Evolutionary conservation across 805 yeast genomes (phyloP), one percentile per base, ranked within the genome.

Genomic region (Metschnikowia cubensis): DNA sequence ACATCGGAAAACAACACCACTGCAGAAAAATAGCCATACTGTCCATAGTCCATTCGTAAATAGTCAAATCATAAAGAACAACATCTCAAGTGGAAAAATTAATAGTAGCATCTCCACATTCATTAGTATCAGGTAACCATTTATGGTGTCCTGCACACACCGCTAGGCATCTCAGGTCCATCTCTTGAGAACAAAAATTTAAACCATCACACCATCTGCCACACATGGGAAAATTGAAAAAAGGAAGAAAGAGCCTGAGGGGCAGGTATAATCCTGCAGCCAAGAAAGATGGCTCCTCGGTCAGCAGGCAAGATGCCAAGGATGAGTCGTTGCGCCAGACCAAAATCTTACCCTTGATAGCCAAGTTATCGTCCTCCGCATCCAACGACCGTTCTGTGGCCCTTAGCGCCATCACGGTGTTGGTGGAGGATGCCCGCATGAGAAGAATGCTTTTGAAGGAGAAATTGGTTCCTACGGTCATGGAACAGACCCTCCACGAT

Each of bases 331-430:
- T 78, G 17, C 73, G 80, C 43, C 74, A 73, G 53, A 80, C 78
- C 50, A 85, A 81, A 60, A 79, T 89, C 51, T 63, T 80, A 32
- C 94, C 96, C 1, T 69, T 91, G 54, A 71, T 90, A 18, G 75
- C 78, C 49, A 82, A 87, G 58, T 70, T 91, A 50, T 70, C 78
- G 46, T 79, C 89, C 3, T 67, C 81, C 1, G 73, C 81, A 6
- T 80, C 87, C 2, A 84, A 84, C 60, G 97, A 91, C 52, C 77
- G 89, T 51, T 76, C 87, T 0, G 81, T 86, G 81, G 92, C 96
- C 1, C 66, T 90, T 18, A 80, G 84, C 10, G 84, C 94, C 3
- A 81, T 90, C 38, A 75, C 84, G 15, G 81, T 86, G 0, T 67
- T 91, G 51, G 77, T 85, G 51, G 95, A 87, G 51, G 94, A 89